Evolutionary conservation across 2,329 filamentous ascomycete species (phyloP), one percentile per base, ranked within the genome.

Genomic region (Trichoderma sp.): DNA sequence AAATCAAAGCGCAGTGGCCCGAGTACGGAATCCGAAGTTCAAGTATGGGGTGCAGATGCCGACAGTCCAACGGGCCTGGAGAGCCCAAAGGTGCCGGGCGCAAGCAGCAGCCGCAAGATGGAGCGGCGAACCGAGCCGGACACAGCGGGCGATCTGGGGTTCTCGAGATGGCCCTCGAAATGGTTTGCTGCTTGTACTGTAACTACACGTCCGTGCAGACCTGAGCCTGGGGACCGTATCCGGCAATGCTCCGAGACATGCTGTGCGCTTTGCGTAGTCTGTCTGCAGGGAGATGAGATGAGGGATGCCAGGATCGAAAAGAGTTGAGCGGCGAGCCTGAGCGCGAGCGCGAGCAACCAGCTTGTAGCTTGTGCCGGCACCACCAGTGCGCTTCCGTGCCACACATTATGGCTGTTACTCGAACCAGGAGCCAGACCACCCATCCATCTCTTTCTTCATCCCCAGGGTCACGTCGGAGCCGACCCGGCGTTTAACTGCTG

Each of bases 91-190:
- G 14, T 36, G 43, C 39, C 66, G 39, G 39, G 34, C 47, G 66
- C 66, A 70, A 62, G 36, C 28, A 70, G 21, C 39, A 62, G 66
- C 66, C 66, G 60, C 39, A 58, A 61, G 66, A 61, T 61, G 26
- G 28, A 70, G 66, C 66, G 34, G 66, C 66, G 57, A 70, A 70
- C 66, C 57, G 66, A 62, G 66, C 66, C 66, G 66, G 66, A 70
- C 34, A 62, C 66, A 70, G 57, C 57, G 66, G 66, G 66, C 28
- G 57, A 62, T 60, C 57, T 53, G 36, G 39, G 66, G 18, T 9
- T 61, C 18, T 69, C 36, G 39, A 28, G 43, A 34, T 47, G 43
- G 30, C 30, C 47, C 63, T 56, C 28, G 21, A 32, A 21, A 60
- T 53, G 43, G 30, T 66, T 34, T 34, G 32, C 51, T 57, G 28